A percentile compares a stretch with the other conserved stretches of the same genome.
Evolutionary conservation across 371 early-diverging fungal genomes (phyloP).

Genomic region (Mortierella sp.): DNA sequence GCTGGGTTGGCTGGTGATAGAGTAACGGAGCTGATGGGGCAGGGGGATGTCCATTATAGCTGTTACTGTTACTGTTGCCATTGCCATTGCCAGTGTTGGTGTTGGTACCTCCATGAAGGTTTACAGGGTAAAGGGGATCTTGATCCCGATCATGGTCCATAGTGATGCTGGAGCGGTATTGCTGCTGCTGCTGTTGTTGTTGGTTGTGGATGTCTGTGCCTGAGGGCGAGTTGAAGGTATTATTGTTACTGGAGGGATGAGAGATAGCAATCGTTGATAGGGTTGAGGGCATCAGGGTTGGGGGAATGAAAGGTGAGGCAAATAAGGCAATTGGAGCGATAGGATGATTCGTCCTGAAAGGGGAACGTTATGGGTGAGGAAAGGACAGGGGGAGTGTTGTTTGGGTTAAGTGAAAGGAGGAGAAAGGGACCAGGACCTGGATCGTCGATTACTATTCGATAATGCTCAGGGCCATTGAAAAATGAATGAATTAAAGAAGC

Average conservation of each 20-base stretch:
- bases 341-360: too few species aligned
- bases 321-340: too few species aligned
- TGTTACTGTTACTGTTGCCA: not conserved
- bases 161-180: not conserved
- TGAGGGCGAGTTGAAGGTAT: too few species aligned
- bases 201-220: not conserved
- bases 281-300: not conserved
- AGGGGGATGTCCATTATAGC: conserved; percentile 3
- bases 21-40: not conserved
- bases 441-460: too few species aligned
- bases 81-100: conserved; percentile 13
- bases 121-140: conserved; percentile 4
- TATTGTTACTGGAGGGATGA: not conserved
- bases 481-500: not conserved
- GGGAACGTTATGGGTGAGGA: too few species aligned
- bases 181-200: not conserved
- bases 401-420: too few species aligned
- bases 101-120: not conserved
- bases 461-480: too few species aligned
- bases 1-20: conserved; percentile 18
- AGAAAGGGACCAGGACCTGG: too few species aligned
- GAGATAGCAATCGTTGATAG: not conserved
- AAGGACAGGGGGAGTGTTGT: too few species aligned
- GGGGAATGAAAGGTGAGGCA: too few species aligned
- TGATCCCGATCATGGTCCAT: conserved; percentile 12